Percentiles rank a stretch among this genome's conserved stretches.
Conservation (phyloP, 352 stramenopile genomes). For the Phytopythium mirpurense region DNA sequence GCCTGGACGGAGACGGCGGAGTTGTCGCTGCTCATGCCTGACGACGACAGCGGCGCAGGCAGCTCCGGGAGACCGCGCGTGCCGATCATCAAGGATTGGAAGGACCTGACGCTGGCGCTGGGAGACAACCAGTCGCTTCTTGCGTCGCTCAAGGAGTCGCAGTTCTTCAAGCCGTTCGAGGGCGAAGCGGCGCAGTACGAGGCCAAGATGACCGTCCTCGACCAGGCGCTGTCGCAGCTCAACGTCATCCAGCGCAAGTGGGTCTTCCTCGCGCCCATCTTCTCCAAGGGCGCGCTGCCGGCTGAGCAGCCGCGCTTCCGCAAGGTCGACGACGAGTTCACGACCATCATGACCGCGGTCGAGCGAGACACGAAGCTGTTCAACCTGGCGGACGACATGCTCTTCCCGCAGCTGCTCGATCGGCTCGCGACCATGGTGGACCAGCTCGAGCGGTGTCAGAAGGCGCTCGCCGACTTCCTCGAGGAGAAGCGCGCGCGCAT, state of each 20-base stretch:
- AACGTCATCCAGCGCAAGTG: slow-evolving; percentile 94
- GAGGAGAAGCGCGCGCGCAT: slow-evolving; percentile 92
- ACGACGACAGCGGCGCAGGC: slow-evolving; percentile 53
- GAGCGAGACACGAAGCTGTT: slow-evolving; percentile 90
- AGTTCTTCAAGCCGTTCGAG: slow-evolving; percentile 95
- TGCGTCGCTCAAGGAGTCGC: slow-evolving; percentile 92
- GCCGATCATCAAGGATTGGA: slow-evolving; percentile 95
- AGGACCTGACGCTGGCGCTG: slow-evolving; percentile 91
- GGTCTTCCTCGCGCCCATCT: slow-evolving; percentile 97
- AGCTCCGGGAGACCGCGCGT: slow-evolving; percentile 31
- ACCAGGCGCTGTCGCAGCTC: slow-evolving; percentile 77
- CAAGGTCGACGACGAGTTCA: slow-evolving; percentile 92
- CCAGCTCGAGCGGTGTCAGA: slow-evolving; percentile 93
- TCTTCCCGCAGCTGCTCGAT: slow-evolving; percentile 86
- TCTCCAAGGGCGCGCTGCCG: slow-evolving; percentile 91
- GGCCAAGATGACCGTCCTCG: slow-evolving; percentile 83
- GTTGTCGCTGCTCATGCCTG: slow-evolving; percentile 84
- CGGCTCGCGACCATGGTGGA: slow-evolving; percentile 85
- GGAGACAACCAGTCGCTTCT: slow-evolving; percentile 95
- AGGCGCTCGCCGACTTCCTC: slow-evolving; percentile 92
- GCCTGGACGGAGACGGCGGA: slow-evolving; percentile 91
- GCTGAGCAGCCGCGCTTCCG: slow-evolving; percentile 89
- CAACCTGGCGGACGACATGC: slow-evolving; percentile 87
- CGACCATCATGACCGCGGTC: slow-evolving; percentile 89
- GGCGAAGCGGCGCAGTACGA: slow-evolving; percentile 89